Evolutionary conservation across 2,329 filamentous ascomycete genomes (phyloP).

Genomic region (Coniochaeta pulveracea): DNA sequence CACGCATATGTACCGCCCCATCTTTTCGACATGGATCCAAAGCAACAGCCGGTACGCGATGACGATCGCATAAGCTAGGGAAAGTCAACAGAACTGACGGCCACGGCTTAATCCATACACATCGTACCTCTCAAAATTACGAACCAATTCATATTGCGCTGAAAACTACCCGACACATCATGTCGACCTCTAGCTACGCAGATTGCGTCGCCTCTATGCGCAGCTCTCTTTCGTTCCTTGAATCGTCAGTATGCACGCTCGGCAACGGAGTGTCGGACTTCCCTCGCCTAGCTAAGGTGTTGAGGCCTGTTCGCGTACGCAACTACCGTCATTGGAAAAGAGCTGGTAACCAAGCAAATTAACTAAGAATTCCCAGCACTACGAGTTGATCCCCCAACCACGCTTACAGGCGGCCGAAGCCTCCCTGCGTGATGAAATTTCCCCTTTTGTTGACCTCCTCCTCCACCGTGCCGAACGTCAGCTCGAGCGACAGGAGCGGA

Average conservation of each 20-base stretch:
- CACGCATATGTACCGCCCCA: no score
- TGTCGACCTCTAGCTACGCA: no score
- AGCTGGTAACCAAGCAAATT: no score
- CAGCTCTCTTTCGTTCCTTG: constrained; percentile 47
- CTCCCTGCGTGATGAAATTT: constrained; percentile 76
- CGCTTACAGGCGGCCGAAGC: constrained; percentile 73
- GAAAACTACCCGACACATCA: no score
- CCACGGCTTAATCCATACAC: no score
- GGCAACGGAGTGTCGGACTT: constrained; percentile 46
- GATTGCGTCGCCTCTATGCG: constrained; percentile 51
- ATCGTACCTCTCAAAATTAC: no score
- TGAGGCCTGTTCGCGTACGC: constrained; percentile 46
- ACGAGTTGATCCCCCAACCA: constrained; percentile 81
- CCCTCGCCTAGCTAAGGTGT: constrained; percentile 40
- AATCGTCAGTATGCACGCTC: constrained; percentile 47
- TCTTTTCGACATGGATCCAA: no score
- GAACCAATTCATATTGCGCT: no score
- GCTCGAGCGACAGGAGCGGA: constrained; percentile 69
- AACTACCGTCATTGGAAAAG: constrained; percentile 2
- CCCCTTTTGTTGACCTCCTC: constrained; percentile 71
- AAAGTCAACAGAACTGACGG: no score
- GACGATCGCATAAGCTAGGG: no score
- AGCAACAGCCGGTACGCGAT: no score
- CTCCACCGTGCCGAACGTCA: constrained; percentile 75
- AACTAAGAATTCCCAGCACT: constrained; percentile 58